Evolutionary conservation across 2,329 filamentous ascomycete species (phyloP).

Genomic region (Botrytis byssoidea): DNA sequence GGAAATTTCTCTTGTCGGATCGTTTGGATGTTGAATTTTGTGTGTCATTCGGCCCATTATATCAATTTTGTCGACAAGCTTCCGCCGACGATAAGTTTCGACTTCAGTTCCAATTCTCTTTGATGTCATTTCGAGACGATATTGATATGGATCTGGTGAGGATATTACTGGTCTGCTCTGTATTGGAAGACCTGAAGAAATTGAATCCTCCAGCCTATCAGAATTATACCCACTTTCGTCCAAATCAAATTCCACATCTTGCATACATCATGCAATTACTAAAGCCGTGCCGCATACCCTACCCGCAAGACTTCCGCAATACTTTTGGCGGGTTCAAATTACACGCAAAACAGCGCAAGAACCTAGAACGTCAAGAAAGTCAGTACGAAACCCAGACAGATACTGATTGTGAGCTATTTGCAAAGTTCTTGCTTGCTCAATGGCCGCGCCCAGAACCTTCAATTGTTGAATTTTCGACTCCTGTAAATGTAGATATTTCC

Average conservation of each 20-base stretch:
- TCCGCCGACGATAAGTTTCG: slow-evolving; percentile 35
- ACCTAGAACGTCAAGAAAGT: slow-evolving; percentile 32
- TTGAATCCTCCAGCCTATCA: slow-evolving; percentile 42
- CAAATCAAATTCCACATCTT: slow-evolving; percentile 38
- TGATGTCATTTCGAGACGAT: slow-evolving; percentile 44
- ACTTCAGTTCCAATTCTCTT: slow-evolving; percentile 48
- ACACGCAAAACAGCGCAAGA: slow-evolving; percentile 22
- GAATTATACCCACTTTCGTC: slow-evolving; percentile 41
- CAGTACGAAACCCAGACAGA: slow-evolving; percentile 39
- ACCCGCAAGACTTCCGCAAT: slow-evolving; percentile 32
- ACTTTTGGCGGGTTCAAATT: slow-evolving; percentile 13
- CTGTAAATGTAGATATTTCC: slow-evolving; percentile 41
- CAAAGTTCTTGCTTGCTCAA: slow-evolving; percentile 44
- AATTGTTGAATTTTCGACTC: slow-evolving; percentile 33
- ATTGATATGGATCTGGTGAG: slow-evolving; percentile 45
- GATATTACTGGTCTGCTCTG: slow-evolving; percentile 46
- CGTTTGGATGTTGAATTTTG: slow-evolving; percentile 42
- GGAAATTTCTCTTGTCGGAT: slow-evolving; percentile 42
- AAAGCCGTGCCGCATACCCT: slow-evolving; percentile 37
- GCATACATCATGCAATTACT: slow-evolving; percentile 40
- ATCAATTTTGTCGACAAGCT: slow-evolving; percentile 40
- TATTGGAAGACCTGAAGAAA: slow-evolving; percentile 42
- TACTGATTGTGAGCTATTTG: slow-evolving; percentile 42
- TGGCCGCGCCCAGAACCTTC: slow-evolving; percentile 46
- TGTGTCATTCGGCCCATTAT: slow-evolving; percentile 46